phyloP scores from a whole-genome alignment of 2,329 filamentous ascomycete species.

The Sporothrix luriei region DNA sequence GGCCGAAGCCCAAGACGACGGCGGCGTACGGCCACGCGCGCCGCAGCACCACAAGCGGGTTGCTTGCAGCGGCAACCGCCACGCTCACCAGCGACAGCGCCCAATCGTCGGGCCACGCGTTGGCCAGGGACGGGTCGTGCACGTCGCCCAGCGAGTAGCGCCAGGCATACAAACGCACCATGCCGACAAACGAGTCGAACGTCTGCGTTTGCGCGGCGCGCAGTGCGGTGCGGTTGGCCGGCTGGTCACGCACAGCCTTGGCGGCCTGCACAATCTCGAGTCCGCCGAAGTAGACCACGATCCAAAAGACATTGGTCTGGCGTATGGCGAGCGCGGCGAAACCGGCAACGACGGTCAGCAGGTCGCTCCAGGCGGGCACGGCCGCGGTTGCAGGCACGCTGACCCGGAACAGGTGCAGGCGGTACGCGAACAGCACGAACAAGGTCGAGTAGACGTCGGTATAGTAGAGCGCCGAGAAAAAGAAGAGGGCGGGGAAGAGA shows the following conservation, averaged over 20 bases:
- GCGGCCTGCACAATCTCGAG: slow-evolving; percentile 58
- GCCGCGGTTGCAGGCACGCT: slow-evolving; percentile 13
- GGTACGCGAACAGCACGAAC: slow-evolving; percentile 71
- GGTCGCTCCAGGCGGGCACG: slow-evolving; percentile 46
- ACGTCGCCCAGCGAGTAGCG: slow-evolving; percentile 56
- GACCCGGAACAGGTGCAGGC: slow-evolving; percentile 53
- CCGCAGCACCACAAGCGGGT: slow-evolving; percentile 50
- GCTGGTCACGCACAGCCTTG: slow-evolving; percentile 38
- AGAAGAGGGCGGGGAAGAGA: slow-evolving; percentile 88
- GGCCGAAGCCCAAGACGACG: slow-evolving; percentile 67
- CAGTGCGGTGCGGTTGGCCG: not conserved
- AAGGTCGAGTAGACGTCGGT: slow-evolving; percentile 85
- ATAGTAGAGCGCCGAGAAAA: slow-evolving; percentile 94
- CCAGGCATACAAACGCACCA: slow-evolving; percentile 46
- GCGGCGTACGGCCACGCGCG: slow-evolving; percentile 62
- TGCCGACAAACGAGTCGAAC: slow-evolving; percentile 42
- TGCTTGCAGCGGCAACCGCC: slow-evolving; percentile 57
- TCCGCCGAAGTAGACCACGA: slow-evolving; percentile 73
- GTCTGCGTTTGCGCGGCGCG: slow-evolving; percentile 34
- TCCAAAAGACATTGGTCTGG: slow-evolving; percentile 98
- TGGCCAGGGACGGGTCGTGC: slow-evolving; percentile 56
- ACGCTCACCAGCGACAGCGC: slow-evolving; percentile 65
- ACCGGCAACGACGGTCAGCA: slow-evolving; percentile 59
- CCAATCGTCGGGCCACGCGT: slow-evolving; percentile 57
- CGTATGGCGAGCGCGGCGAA: slow-evolving; percentile 72